Conservation (phyloP, 2,329 filamentous ascomycete species). For the Talaromyces piceae region DNA sequence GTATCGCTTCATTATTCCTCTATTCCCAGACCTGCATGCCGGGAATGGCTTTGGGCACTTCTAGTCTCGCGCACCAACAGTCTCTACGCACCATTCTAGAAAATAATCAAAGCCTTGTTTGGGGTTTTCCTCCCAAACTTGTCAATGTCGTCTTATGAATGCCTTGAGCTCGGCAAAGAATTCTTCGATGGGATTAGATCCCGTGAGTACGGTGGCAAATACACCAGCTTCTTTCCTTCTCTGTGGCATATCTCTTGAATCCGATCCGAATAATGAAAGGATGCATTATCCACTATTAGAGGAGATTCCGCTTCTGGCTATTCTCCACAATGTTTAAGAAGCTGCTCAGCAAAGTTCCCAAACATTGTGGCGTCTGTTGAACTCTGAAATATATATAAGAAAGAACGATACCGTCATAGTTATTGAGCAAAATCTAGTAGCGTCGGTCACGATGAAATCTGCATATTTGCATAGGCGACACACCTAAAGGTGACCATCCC, state of each 20-base stretch:
- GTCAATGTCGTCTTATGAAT: conserved; percentile 23
- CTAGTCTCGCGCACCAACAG: conserved; percentile 17
- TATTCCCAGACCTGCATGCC: conserved; percentile 21
- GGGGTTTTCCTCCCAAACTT: conserved; percentile 11
- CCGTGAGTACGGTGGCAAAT: conserved; percentile 26
- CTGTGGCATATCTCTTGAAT: neutral
- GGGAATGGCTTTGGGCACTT: conserved; percentile 22
- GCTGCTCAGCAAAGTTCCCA: conserved; percentile 23
- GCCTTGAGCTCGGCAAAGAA: conserved; percentile 27
- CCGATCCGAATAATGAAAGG: neutral
- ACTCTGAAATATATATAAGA: conserved; percentile 22
- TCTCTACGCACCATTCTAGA: conserved; percentile 21
- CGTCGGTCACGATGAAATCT: conserved; percentile 17
- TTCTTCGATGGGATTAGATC: conserved; percentile 28
- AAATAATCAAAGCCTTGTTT: conserved; percentile 15
- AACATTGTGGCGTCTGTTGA: conserved; percentile 24
- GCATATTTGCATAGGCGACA: conserved; percentile 19
- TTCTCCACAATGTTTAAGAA: conserved; percentile 18
- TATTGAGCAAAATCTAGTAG: conserved; percentile 25
- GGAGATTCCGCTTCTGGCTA: conserved; percentile 21
- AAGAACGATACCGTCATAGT: conserved; percentile 23
- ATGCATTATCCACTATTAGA: conserved; percentile 19
- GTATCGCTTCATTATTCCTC: too few relatives aligned
- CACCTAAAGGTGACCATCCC: conserved; percentile 28
- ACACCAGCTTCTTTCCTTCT: neutral